These are phyloP conservation scores for Arbutus unedo DNA, from an alignment of 148 eudicot genomes.

Conservation along the genomic window DNA sequence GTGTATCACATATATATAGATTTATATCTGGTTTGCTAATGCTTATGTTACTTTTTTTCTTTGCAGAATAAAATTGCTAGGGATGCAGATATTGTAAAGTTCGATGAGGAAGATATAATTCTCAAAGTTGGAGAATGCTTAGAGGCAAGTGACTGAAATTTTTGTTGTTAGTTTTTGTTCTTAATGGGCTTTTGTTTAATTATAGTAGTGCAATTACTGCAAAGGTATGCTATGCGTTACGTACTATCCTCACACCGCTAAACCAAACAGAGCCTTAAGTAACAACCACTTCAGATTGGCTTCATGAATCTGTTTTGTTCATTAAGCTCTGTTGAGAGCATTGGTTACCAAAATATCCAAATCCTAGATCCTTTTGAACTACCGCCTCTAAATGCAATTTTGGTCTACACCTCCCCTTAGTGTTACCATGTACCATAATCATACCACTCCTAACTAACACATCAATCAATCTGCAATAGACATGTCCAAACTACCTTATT, in stretches of 20 bases:
- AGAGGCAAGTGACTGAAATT: constrained; percentile 60
- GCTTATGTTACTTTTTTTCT: constrained; percentile 6
- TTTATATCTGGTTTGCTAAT: not conserved
- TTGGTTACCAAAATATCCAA: not conserved
- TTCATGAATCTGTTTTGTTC: too few species aligned
- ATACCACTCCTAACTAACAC: not conserved
- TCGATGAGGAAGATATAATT: constrained; percentile 79
- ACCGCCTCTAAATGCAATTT: too few species aligned
- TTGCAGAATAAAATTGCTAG: constrained; percentile 66
- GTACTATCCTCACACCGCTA: too few species aligned
- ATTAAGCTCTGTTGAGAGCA: not conserved
- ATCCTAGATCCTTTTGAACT: too few species aligned
- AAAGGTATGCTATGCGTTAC: not conserved
- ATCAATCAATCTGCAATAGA: not conserved
- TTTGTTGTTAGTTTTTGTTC: constrained; percentile 9
- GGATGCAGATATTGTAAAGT: constrained; percentile 54
- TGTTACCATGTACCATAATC: not conserved
- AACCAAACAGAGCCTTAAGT: too few species aligned
- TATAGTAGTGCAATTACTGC: not conserved
- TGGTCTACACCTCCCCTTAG: too few species aligned
- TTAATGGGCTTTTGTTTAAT: not conserved
- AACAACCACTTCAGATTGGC: too few species aligned
- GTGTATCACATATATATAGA: not conserved
- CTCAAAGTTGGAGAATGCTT: constrained; percentile 83
- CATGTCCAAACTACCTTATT: too few species aligned